Evolutionary conservation across 2,329 filamentous ascomycete genomes (phyloP), one percentile per base, ranked within the genome.

Genomic region (Xylariales sp.): DNA sequence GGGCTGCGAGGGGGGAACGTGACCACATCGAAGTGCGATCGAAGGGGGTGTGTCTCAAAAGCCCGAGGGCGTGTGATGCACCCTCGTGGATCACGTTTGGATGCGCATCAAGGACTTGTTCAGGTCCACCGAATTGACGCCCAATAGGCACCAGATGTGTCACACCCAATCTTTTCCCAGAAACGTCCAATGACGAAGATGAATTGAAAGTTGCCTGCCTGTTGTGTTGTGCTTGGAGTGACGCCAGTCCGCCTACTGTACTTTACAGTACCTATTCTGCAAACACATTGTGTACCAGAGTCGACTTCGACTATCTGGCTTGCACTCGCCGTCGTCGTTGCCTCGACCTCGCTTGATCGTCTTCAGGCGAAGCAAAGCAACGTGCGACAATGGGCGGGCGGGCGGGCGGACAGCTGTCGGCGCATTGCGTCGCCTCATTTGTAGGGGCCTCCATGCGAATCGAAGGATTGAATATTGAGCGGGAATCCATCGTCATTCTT

Each of bases 61-160:
- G 12, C 12, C 24, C n/a, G 20, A 31, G 38, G 38, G 38, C 38
- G 38, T 40, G 38, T 40, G 38, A 40, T 40, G 29, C 38, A 16
- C 33, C 38, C 38, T 25, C 38, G 28, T 40, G 38, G 37, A 31
- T 42, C 35, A 46, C 25, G 36, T 36, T 38, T 44, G 42, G 38
- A 43, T 45, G 20, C 38, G 27, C 28, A 36, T 42, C 48, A 45
- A 46, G 45, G 34, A 37, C 20, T 24, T 25, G 34, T n/a, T 25
- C 20, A 40, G 38, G 29, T 40, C 36, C 38, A 40, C 29, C 14
- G 20, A 29, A 49, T 54, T 50, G 51, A 56, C 53, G 56, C 54
- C 56, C 54, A 54, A 58, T 44, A 34, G 42, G 42, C 45, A 51
- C 38, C 38, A 40, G 28, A 47, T 49, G 46, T 46, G 44, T 54